Evolutionary conservation across 768 basidiomycete species (phyloP).

Genomic region (Gloeopeniophorella convolvens): DNA sequence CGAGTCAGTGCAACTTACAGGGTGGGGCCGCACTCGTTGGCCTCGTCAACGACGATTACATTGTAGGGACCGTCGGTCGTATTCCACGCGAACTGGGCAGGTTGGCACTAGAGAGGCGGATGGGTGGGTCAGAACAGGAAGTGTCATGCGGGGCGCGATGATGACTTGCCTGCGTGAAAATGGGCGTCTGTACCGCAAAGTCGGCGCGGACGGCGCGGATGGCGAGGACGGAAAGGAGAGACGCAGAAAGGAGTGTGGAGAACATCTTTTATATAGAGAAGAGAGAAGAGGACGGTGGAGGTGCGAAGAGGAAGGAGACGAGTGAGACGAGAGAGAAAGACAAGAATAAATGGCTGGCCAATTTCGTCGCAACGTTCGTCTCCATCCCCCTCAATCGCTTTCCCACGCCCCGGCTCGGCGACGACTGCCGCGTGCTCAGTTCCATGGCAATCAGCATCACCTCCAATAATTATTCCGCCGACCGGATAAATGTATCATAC

Average conservation of each 20-base stretch:
- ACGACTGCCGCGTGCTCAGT: too few relatives aligned
- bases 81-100: slow-evolving; percentile 46
- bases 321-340: not conserved
- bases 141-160: not conserved
- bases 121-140: not conserved
- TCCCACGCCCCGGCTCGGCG: too few relatives aligned
- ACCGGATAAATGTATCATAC: too few relatives aligned
- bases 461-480: too few relatives aligned
- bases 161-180: slow-evolving; percentile 43
- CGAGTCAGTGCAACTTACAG: slow-evolving; percentile 39
- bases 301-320: slow-evolving; percentile 24
- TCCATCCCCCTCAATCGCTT: too few relatives aligned
- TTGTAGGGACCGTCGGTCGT: slow-evolving; percentile 45
- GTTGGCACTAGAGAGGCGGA: slow-evolving; percentile 60
- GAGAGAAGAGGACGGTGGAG: slow-evolving; percentile 22
- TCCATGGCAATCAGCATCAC: too few relatives aligned
- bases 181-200: slow-evolving; percentile 47
- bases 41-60: slow-evolving; percentile 45
- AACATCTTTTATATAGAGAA: slow-evolving; percentile 46
- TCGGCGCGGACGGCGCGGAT: slow-evolving; percentile 46
- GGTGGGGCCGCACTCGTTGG: slow-evolving; percentile 51
- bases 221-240: slow-evolving; percentile 58
- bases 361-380: not conserved
- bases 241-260: slow-evolving; percentile 68
- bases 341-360: not conserved